Evolutionary conservation across 768 basidiomycete species (phyloP).

Genomic region (Pulveroboletus ravenelii): DNA sequence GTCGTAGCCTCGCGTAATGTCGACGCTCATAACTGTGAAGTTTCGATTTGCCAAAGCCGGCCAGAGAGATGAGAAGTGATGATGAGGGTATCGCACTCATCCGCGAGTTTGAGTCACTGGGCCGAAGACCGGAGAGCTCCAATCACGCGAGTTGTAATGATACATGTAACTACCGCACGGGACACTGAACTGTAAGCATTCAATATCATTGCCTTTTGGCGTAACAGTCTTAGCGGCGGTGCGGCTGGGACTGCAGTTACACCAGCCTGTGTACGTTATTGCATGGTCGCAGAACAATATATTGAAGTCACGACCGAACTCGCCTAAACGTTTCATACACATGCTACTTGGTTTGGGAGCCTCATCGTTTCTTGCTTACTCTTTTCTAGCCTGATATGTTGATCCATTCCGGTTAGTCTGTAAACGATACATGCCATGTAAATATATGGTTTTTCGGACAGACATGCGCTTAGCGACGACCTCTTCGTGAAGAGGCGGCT

Average conservation of each 20-base stretch:
- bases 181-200: no score
- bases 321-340: no score
- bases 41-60: not conserved
- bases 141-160: no score
- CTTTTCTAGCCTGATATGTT: slow-evolving; percentile 2
- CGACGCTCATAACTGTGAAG: slow-evolving; percentile 11
- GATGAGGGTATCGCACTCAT: not conserved
- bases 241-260: no score
- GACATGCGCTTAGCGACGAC: slow-evolving; percentile 18
- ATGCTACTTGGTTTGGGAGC: no score
- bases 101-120: not conserved
- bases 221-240: no score
- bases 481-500: slow-evolving; percentile 31
- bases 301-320: no score
- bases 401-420: slow-evolving; percentile 26
- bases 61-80: not conserved
- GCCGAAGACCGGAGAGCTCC: not conserved
- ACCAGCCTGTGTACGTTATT: no score
- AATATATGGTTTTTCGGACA: slow-evolving; percentile 13
- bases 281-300: no score
- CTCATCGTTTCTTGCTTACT: not conserved
- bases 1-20: slow-evolving; percentile 36
- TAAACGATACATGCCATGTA: slow-evolving; percentile 24
- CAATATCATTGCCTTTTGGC: no score
- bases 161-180: no score